Conservation (phyloP, 257 asterid genomes). For the Solanum pennellii region DNA sequence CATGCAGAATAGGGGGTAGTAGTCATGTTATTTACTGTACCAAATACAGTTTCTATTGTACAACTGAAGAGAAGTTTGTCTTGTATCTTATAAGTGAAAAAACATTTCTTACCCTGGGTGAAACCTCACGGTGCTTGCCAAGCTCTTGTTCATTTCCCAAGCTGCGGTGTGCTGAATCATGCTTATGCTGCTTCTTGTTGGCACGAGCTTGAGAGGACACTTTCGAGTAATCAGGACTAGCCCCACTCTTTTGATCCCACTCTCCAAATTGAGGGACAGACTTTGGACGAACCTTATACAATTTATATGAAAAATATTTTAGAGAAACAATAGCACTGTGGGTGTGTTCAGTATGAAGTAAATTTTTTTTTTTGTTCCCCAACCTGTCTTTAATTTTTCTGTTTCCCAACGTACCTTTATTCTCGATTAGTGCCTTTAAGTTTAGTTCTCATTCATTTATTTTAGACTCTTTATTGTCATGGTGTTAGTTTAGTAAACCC, state of each 20-base stretch:
- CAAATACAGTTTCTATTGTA: background rate
- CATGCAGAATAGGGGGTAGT: background rate
- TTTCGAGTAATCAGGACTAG: constrained; percentile 21
- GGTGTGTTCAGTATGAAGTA: background rate
- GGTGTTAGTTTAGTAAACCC: background rate
- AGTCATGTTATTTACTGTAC: background rate
- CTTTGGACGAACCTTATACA: constrained; percentile 10
- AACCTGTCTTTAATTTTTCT: background rate
- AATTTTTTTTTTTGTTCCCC: background rate
- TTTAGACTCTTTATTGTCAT: background rate
- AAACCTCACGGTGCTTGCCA: background rate
- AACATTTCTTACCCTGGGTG: background rate
- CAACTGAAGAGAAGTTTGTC: background rate
- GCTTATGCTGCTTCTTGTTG: constrained; percentile 23
- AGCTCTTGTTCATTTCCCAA: constrained; percentile 32
- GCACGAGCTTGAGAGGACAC: constrained; percentile 36
- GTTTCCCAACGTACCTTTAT: background rate
- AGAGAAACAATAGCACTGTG: background rate
- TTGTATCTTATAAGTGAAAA: background rate
- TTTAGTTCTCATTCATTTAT: background rate
- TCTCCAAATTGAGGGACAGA: constrained; percentile 43
- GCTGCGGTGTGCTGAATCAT: constrained; percentile 6
- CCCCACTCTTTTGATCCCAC: constrained; percentile 29
- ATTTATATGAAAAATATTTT: background rate
- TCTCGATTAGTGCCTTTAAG: background rate